Conservation (phyloP, 2,329 filamentous ascomycete species). For the Arthroderma sp. region DNA sequence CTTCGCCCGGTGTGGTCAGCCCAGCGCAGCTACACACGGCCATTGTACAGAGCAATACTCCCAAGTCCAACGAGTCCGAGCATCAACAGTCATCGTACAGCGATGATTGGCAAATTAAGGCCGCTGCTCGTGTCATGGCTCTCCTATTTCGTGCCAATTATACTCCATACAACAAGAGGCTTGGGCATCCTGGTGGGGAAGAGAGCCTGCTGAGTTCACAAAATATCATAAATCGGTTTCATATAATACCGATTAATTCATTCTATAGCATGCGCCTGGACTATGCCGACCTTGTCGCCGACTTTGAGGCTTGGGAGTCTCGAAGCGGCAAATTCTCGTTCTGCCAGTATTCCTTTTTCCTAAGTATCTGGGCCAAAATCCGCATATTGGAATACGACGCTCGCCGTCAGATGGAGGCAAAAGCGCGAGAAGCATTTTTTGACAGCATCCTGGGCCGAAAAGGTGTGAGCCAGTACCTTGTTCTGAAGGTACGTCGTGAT, state of each 20-base stretch:
- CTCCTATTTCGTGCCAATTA: constrained; percentile 75
- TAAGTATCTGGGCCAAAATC: constrained; percentile 87
- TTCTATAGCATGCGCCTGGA: constrained; percentile 85
- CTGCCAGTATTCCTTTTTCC: constrained; percentile 81
- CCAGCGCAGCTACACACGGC: constrained; percentile 65
- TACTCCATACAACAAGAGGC: constrained; percentile 20
- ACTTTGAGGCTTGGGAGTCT: constrained; percentile 80
- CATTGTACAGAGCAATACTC: constrained; percentile 38
- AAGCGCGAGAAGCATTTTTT: constrained; percentile 81
- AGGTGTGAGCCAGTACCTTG: constrained; percentile 62
- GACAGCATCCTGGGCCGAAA: constrained; percentile 69
- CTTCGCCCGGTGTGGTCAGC: constrained; percentile 47
- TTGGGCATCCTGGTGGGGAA: constrained; percentile 27
- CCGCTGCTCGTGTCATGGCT: constrained; percentile 65
- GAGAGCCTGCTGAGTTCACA: constrained; percentile 20
- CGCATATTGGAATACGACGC: constrained; percentile 81
- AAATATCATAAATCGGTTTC: constrained; percentile 25
- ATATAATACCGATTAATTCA: constrained; percentile 63
- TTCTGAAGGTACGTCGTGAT: constrained; percentile 65
- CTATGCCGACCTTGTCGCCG: constrained; percentile 68
- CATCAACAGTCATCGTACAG: constrained; percentile 48
- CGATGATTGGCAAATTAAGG: constrained; percentile 83
- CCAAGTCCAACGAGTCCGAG: constrained; percentile 35
- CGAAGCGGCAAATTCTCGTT: constrained; percentile 66
- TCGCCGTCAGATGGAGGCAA: constrained; percentile 74